Evolutionary conservation across 768 basidiomycete genomes (phyloP), one percentile per base, ranked within the genome.

Genomic region (Boletus eberwhitei): DNA sequence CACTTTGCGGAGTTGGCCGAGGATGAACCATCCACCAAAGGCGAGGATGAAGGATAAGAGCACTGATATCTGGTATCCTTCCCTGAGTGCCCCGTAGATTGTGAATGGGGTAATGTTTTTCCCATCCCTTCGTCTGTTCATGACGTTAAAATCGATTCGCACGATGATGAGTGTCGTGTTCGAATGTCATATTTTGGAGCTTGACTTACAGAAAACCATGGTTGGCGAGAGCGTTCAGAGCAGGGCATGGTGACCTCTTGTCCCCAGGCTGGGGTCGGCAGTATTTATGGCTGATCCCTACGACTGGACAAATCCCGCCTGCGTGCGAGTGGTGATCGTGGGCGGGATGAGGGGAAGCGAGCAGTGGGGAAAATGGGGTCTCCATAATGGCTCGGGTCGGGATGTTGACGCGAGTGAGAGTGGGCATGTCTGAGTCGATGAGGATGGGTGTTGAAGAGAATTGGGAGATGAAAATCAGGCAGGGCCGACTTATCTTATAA

Each of bases 191-290:
- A 22, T 24, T 35, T 26, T 5, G 16, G 38, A 39, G 13, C 4
- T 11, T 21, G 47, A 76, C 86, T 66, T 60, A 89, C 87, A 90
- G 73, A 53, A 84, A 89, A 2, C 86, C 85, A 53, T 89, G 86
- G 59, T 90, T 90, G 0, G 88, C 86, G 61, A 90, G 79, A 0
- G 84, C 72, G 58, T 90, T 90, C 37, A 90, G 66, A 2, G 86
- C 88, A 2, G 88, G 88, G 59, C 88, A 90, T 5, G 84, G 83
- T 0, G 84, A 85, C 17, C 87, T 79, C 47, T 72, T 75, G 55
- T 86, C 86, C 14, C 71, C 73, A 11, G 63, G 54, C 36, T 77
- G 76, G 1, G 77, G 67, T 39, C 79, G 71, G 48, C 77, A 77
- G 67, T 68, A 84, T 5, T 59, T 69, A 55, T 81, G 67, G 8